A percentile compares a stretch with the other conserved stretches of the same genome.
Conservation (phyloP, 163 green algal genomes). For the Botryococcus braunii region DNA sequence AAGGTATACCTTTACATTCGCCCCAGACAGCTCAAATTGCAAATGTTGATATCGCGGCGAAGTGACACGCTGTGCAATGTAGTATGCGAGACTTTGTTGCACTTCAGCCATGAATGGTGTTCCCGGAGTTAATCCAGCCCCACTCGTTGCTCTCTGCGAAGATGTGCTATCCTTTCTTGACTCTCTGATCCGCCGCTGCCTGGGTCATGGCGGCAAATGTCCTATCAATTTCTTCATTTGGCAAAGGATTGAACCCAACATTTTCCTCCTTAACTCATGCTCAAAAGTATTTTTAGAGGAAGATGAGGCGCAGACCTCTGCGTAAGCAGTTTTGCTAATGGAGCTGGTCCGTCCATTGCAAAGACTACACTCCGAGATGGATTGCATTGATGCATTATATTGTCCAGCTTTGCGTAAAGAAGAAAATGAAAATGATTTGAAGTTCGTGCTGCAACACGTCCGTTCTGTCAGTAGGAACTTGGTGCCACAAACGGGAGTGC, state of each 20-base stretch:
- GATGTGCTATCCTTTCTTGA: too few species aligned
- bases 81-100: constrained; percentile 50
- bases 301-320: constrained; percentile 38
- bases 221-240: too few species aligned
- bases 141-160: constrained; percentile 7
- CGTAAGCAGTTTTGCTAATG: constrained; percentile 78
- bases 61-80: constrained; percentile 40
- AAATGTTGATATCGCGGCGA: constrained; percentile 30
- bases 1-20: constrained; percentile 40
- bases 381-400: constrained; percentile 31
- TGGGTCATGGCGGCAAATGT: too few species aligned
- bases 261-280: too few species aligned
- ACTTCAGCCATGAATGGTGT: constrained; percentile 71
- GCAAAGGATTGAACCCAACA: too few species aligned
- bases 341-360: constrained; percentile 72
- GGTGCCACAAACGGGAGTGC: too few species aligned
- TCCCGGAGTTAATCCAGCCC: constrained; percentile 68
- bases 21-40: constrained; percentile 65
- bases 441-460: constrained; percentile 21
- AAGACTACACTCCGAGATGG: constrained; percentile 61
- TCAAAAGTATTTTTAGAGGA: too few species aligned
- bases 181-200: too few species aligned
- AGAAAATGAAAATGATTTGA: constrained; percentile 42
- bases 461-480: too few species aligned
- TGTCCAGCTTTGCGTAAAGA: constrained; percentile 56